Conservation (phyloP, 805 yeast genomes). For the Monosporozyma aerobia region DNA sequence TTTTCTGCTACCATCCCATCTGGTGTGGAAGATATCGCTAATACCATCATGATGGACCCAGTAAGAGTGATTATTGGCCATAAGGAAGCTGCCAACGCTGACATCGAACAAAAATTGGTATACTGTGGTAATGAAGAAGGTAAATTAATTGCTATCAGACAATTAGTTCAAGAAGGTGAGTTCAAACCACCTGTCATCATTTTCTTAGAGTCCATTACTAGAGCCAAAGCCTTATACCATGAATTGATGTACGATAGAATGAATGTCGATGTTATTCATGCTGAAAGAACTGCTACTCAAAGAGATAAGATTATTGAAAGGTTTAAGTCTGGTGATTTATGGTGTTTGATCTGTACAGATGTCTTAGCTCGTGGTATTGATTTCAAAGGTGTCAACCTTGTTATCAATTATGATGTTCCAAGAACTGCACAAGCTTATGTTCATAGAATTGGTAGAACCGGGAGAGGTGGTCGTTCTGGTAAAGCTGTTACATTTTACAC, state of each 20-base stretch:
- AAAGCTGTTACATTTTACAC: conserved; percentile 88
- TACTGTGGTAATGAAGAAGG: conserved; percentile 94
- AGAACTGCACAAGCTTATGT: conserved; percentile 89
- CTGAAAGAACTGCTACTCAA: conserved; percentile 84
- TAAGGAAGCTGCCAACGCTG: conserved; percentile 82
- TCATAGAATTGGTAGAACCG: conserved; percentile 97
- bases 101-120: conserved; percentile 72
- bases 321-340: conserved; percentile 81
- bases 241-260: conserved; percentile 85
- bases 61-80: conserved; percentile 84
- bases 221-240: conserved; percentile 93
- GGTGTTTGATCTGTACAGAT: conserved; percentile 96
- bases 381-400: conserved; percentile 89
- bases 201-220: conserved; percentile 79
- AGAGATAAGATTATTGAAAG: conserved; percentile 76
- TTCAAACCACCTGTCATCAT: conserved; percentile 89
- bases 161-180: conserved; percentile 73
- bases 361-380: conserved; percentile 95
- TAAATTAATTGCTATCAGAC: conserved; percentile 84
- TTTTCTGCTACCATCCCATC: conserved; percentile 96
- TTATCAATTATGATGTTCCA: conserved; percentile 95
- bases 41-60: conserved; percentile 74
- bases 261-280: conserved; percentile 92
- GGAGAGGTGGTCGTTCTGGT: conserved; percentile 86
- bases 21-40: conserved; percentile 80